phyloP scores from a whole-genome alignment of 2,329 filamentous ascomycete species.

The Leptosphaerulina australis region DNA sequence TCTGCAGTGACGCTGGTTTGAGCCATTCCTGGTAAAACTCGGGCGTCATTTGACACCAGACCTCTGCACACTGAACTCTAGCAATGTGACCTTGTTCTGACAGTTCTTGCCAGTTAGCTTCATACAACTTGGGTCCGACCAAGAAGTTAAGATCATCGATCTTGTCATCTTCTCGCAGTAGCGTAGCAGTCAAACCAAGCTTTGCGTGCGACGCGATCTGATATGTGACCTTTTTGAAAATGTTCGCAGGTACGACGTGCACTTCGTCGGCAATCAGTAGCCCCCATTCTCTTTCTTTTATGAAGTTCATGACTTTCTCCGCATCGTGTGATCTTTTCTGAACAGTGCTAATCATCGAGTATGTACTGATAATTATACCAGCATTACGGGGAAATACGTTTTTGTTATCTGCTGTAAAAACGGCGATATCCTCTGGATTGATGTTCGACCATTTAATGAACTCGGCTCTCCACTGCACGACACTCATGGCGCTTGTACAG shows the following conservation, averaged over 20 bases:
- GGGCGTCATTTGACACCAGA: slow-evolving; percentile 99
- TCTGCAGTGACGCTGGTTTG: slow-evolving; percentile 65
- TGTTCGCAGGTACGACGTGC: slow-evolving; percentile 94
- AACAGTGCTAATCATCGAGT: slow-evolving; percentile 97
- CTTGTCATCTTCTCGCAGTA: slow-evolving; percentile 96
- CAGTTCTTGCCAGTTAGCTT: slow-evolving; percentile 99
- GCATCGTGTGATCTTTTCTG: slow-evolving; percentile 88
- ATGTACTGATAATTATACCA: slow-evolving; percentile 96
- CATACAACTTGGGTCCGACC: slow-evolving; percentile 95
- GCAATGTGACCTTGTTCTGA: slow-evolving; percentile 97
- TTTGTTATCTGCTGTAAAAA: slow-evolving; percentile 95
- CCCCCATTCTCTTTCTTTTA: slow-evolving; percentile 90
- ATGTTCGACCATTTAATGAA: slow-evolving; percentile 99
- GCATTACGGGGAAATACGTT: slow-evolving; percentile 83
- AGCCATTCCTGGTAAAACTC: slow-evolving; percentile 98
- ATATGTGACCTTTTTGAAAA: slow-evolving; percentile 92
- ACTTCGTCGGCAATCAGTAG: slow-evolving; percentile 97
- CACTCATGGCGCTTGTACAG: slow-evolving; percentile 97
- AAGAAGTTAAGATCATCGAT: slow-evolving; percentile 97
- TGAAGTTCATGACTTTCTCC: slow-evolving; percentile 96
- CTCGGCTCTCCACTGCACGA: slow-evolving; percentile 94
- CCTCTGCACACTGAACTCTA: slow-evolving; percentile 95
- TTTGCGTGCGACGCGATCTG: slow-evolving; percentile 95
- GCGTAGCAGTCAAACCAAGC: slow-evolving; percentile 88
- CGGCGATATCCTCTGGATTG: slow-evolving; percentile 87